Conservation (phyloP, 1,284 basidiomycete genomes). For the Apiotrichum laibachii region DNA sequence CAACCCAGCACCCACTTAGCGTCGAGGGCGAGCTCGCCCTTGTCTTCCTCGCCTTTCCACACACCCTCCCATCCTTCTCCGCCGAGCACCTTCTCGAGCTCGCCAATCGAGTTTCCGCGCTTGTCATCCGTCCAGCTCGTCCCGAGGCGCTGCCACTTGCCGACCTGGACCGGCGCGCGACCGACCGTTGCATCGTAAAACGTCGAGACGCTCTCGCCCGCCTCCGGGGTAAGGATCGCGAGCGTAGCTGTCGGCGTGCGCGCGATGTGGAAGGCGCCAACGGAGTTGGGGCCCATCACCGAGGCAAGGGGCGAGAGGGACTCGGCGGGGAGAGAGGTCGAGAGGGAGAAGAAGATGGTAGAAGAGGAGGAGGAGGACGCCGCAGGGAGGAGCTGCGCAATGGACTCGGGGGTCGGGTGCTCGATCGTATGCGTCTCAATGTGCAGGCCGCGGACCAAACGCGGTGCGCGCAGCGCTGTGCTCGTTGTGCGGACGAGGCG, state of each 20-base stretch:
- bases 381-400: slow-evolving; percentile 2
- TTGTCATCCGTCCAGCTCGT: slow-evolving; percentile 32
- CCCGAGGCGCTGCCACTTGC: slow-evolving; percentile 39
- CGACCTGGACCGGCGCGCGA: slow-evolving; percentile 39
- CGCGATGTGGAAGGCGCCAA: slow-evolving; percentile 34
- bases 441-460: slow-evolving; percentile 3
- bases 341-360: slow-evolving; percentile 33
- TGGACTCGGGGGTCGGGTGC: slow-evolving; percentile 17
- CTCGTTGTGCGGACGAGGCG: neutral
- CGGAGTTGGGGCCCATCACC: slow-evolving; percentile 21
- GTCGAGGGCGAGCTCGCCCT: neutral
- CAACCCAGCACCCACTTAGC: neutral
- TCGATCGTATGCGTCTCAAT: slow-evolving; percentile 29
- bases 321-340: slow-evolving; percentile 26
- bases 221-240: slow-evolving; percentile 28
- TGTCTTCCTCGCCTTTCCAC: slow-evolving; percentile 20
- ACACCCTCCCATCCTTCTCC: slow-evolving; percentile 28
- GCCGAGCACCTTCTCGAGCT: slow-evolving; percentile 25
- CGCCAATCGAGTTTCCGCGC: slow-evolving; percentile 34
- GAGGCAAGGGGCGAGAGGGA: slow-evolving; percentile 25
- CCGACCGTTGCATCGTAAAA: slow-evolving; percentile 31
- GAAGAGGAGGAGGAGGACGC: slow-evolving; percentile 29
- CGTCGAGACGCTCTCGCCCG: slow-evolving; percentile 8
- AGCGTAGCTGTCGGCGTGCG: slow-evolving; percentile 33
- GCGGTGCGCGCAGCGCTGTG: neutral